Evolutionary conservation across 2,329 filamentous ascomycete species (phyloP).

Genomic region (Cyphellophora europaea): DNA sequence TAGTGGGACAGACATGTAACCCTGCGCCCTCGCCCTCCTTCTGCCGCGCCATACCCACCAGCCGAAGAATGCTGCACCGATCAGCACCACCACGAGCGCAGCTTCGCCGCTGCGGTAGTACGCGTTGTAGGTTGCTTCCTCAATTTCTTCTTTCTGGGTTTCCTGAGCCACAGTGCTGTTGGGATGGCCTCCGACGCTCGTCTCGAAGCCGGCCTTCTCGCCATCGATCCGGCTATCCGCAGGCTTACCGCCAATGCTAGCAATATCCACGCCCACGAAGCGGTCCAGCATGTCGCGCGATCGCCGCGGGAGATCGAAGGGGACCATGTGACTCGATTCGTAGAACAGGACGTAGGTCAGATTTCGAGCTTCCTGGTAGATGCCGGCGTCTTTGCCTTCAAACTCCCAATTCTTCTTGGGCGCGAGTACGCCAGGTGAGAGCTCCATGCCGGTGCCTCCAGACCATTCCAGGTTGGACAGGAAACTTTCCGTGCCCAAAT

Average conservation of each 20-base stretch:
- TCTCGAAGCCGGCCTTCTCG: conserved; percentile 63
- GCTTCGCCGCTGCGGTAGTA: conserved; percentile 83
- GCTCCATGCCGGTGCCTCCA: conserved; percentile 82
- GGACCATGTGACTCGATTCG: conserved; percentile 97
- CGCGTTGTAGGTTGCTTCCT: conserved; percentile 77
- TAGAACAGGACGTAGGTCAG: conserved; percentile 92
- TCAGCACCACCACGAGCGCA: conserved; percentile 69
- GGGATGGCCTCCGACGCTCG: conserved; percentile 64
- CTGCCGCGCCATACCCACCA: conserved; percentile 55
- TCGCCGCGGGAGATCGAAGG: conserved; percentile 80
- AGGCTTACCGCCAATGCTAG: conserved; percentile 70
- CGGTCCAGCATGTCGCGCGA: conserved; percentile 94
- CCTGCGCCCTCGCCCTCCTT: conserved; percentile 36
- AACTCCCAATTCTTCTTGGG: conserved; percentile 93
- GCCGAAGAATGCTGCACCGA: conserved; percentile 66
- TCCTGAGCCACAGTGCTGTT: conserved; percentile 60
- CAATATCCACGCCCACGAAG: conserved; percentile 89
- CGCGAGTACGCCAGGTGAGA: conserved; percentile 76
- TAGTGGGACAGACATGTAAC: conserved; percentile 24
- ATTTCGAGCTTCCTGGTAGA: conserved; percentile 92
- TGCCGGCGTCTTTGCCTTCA: conserved; percentile 75
- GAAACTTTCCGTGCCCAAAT: conserved; percentile 82
- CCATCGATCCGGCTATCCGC: conserved; percentile 76
- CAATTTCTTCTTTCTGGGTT: conserved; percentile 61
- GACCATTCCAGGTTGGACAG: conserved; percentile 91